Evolutionary conservation across 2,329 filamentous ascomycete species (phyloP), one percentile per base, ranked within the genome.

Genomic region (Monilinia aucupariae): DNA sequence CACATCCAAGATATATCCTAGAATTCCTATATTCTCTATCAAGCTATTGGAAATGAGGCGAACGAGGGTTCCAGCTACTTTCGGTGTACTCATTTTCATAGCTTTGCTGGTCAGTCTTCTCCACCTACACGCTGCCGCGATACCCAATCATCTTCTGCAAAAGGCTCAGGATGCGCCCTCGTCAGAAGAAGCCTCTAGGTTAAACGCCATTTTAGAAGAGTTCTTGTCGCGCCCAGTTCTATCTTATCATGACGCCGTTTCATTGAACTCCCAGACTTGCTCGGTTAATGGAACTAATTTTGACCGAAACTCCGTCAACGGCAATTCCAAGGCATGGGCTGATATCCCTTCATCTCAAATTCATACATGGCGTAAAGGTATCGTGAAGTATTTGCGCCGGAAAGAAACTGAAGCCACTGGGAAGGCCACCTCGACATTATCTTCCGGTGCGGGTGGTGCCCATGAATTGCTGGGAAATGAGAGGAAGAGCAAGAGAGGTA

Each of bases 261-360:
- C 49, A 41, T 25, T 54, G n/a, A 66, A 62, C 25, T 61, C 65
- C 15, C 41, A 60, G 48, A 60, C 45, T 37, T 68, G 67, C 55
- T 62, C 66, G 5, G 62, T 65, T 25, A n/a, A 64, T 13, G 67
- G 65, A 25, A 60, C 64, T 43, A 68, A 68, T 43, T 67, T 56
- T 52, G 67, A 68, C 47, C 34, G 41, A 47, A 52, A 41, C 45
- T 32, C 61, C 47, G 63, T 67, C 15, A 50, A 64, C 7, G 59
- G 61, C 9, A 64, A 68, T 45, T 48, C 47, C 5, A 30, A 63
- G 41, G 63, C 48, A 30, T 68, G 67, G 67, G 51, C 52, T 20
- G 37, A 61, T 32, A 64, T 68, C 20, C 59, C 64, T 13, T 52
- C 66, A n/a, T 56, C 59, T 41, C 63, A 65, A 47, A 65, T 68